A percentile compares a stretch with the other conserved stretches of the same genome.
Evolutionary conservation across 2,329 filamentous ascomycete genomes (phyloP).

Genomic region (Beauveria rudraprayagi): DNA sequence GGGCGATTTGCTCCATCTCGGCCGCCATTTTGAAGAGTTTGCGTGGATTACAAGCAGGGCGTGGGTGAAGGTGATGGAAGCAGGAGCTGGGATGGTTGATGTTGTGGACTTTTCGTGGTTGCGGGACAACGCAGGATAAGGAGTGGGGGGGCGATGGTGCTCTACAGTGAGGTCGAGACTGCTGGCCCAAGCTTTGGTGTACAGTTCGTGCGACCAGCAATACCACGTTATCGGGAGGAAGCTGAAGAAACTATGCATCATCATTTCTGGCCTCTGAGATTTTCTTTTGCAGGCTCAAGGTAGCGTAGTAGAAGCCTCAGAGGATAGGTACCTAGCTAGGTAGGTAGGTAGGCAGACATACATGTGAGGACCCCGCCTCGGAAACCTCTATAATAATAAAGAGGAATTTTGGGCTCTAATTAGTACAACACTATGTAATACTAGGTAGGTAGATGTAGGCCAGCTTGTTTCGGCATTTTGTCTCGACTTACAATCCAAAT

Average conservation of each 20-base stretch:
- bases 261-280: neutral
- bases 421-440: too few relatives aligned
- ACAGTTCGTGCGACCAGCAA: too few relatives aligned
- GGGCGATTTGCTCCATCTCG: conserved; percentile 56
- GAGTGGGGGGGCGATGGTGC: neutral
- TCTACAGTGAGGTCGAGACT: neutral
- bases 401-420: too few relatives aligned
- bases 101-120: conserved; percentile 12
- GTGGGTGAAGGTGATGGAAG: conserved; percentile 12
- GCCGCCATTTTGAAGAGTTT: conserved; percentile 42
- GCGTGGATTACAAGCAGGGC: conserved; percentile 11
- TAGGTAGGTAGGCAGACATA: too few relatives aligned
- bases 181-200: neutral
- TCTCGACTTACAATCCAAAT: too few relatives aligned
- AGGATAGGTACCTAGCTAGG: too few relatives aligned
- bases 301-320: neutral
- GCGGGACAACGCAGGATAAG: conserved; percentile 9
- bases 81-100: neutral
- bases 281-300: neutral
- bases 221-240: too few relatives aligned
- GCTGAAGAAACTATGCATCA: neutral
- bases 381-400: neutral
- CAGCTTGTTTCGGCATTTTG: too few relatives aligned
- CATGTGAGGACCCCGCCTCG: neutral
- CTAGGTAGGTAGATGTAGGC: too few relatives aligned